Base-by-base conservation (phyloP, 768 basidiomycete species). In the Rhodocollybia butyracea region DNA sequence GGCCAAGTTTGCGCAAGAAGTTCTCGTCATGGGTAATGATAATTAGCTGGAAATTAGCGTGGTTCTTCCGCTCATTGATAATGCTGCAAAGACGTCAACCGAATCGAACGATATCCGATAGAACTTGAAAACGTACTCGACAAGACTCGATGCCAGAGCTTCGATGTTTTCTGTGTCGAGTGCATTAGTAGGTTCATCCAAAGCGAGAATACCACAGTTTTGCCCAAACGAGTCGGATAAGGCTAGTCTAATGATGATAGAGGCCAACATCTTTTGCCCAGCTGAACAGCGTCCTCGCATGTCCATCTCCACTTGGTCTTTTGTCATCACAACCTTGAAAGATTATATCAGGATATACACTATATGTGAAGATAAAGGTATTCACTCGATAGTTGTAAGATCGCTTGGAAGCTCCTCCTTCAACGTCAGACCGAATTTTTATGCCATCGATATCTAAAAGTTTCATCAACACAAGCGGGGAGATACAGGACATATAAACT, bases 281-380 rank as follows among this genome's bases (percentile, higher is more conserved):
- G 97, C 97, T 15, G 91, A 94, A 72, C 97, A 99, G 59, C 97
- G 85, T 24, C 97, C 97, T 55, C 97, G 86, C 97, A 99, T 99
- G 71, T 98, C 97, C 91, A 99, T 94, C 71, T 98, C 96, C 6
- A 98, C 95, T 64, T 94, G 90, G 68, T 98, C 95, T 74, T 99
- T 99, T 51, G 89, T 92, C 96, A 99, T 98, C 60, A 98, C 96
- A 56, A 98, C 94, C 94, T 96, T 68, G 54, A 56, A 42, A 53
- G 54, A 29, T 34, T 26, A 51, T 21, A n/a, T 12, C 24, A 45
- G 34, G 61, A 15, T 59, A 38, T 59, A 26, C 62, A 51, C 19
- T 51, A 46, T 46, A 51, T 54, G 36, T 46, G 11, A 47, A 55
- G 54, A 22, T 58, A 29, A 47, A 43, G 34, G 17, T 15, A 15